Base-by-base conservation (phyloP, 176 grass and related monocot genomes). In the Canna indica region DNA sequence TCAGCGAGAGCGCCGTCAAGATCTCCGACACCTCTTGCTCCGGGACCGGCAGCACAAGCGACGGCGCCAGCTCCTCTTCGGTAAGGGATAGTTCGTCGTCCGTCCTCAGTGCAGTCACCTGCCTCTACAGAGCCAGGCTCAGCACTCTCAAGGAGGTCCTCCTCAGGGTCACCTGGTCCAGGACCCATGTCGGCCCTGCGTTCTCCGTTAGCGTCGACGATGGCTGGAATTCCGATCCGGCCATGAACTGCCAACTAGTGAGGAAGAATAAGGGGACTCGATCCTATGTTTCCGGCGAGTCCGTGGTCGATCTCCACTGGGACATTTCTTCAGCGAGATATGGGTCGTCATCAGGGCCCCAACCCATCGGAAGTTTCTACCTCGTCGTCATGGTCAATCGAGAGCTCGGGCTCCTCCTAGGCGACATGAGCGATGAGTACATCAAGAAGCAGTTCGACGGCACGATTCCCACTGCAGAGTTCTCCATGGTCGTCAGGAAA, bases 1-100 rank as follows among this genome's bases (percentile, higher is more conserved):
- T 90, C 83, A 86, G 81, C 75, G 81, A 86, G 77, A 83, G 84
- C 77, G 81, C 88, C 41, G 71, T 90, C 34, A 81, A 84, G 66
- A 81, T 90, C 75, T 84, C 81, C 71, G 80, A 90, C 59, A 75
- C 77, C 44, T 78, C 83, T 65, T 90, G 87, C 77, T 90, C 87
- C 38, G 64, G 77, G 47, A 64, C 71, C 61, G 72, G 75, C 75
- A 83, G 80, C 84, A 36, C n/a, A n/a, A n/a, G n/a, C n/a, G n/a
- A n/a, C n/a, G n/a, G 80, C 83, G 2, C 69, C n/a, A n/a, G 10
- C 27, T 2, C 56, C 0, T n/a, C n/a, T n/a, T 53, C 26, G 5
- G 13, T 1, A 35, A 16, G 28, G 7, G 9, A 68, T 31, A 54
- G 16, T 13, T n/a, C n/a, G n/a, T n/a, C n/a, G n/a, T 50, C 82